Evolutionary conservation across 352 stramenopile genomes (phyloP).

Genomic region (Pythium phragmitis): DNA sequence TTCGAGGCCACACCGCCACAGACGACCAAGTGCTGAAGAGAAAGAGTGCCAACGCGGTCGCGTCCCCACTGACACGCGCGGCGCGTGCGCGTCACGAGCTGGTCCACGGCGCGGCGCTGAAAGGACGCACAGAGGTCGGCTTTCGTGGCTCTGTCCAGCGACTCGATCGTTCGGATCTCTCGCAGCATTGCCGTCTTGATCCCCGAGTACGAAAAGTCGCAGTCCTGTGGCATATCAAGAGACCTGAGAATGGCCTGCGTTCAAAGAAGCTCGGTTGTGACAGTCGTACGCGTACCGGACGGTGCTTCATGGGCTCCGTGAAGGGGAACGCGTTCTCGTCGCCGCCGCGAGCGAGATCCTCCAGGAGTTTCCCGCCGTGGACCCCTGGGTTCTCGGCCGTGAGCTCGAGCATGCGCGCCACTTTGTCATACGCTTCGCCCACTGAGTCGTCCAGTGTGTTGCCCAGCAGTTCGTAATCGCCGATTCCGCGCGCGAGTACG

Average conservation of each 20-base stretch:
- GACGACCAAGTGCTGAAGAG: conserved; percentile 85
- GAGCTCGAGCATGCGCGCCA: conserved; percentile 93
- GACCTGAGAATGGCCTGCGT: not conserved
- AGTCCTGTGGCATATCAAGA: conserved; percentile 57
- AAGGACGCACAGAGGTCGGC: conserved; percentile 95
- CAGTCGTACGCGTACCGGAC: conserved; percentile 33
- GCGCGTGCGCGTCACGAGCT: conserved; percentile 89
- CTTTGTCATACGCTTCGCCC: conserved; percentile 98
- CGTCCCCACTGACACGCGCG: conserved; percentile 86
- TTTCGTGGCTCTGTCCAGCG: conserved; percentile 29
- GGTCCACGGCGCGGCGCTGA: conserved; percentile 68
- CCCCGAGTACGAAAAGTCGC: conserved; percentile 97
- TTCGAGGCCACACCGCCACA: conserved; percentile 98
- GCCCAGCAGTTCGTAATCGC: conserved; percentile 92
- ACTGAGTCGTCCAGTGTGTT: conserved; percentile 98
- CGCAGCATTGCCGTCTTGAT: conserved; percentile 96
- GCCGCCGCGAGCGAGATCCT: conserved; percentile 88
- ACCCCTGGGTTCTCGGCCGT: conserved; percentile 41
- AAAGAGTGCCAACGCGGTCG: conserved; percentile 37
- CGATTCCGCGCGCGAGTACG: conserved; percentile 90
- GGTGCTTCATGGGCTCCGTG: conserved; percentile 91
- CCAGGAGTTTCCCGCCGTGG: conserved; percentile 94
- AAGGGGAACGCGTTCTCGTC: conserved; percentile 90
- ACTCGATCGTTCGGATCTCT: conserved; percentile 55
- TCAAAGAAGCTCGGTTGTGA: not conserved